phyloP scores from a whole-genome alignment of 1,139 yeast genomes.

The Yamadazyma kanchanaburiensis region DNA sequence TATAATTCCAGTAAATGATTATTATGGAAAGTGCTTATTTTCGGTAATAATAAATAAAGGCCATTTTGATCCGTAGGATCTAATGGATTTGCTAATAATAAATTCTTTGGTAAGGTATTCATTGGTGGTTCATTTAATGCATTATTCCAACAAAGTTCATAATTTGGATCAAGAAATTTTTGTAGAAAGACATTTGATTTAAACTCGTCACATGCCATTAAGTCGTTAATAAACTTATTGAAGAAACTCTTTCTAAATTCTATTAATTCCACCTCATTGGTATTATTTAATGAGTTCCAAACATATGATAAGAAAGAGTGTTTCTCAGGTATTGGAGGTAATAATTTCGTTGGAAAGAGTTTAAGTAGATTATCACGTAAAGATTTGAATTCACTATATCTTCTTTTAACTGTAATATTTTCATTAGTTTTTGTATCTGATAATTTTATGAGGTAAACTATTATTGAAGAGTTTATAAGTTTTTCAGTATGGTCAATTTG shows the following conservation, averaged over 20 bases:
- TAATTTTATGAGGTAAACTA: slow-evolving; percentile 37
- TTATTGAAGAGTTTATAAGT: slow-evolving; percentile 35
- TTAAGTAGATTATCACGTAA: slow-evolving; percentile 42
- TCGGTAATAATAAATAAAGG: slow-evolving; percentile 39
- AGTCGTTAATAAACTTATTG: slow-evolving; percentile 33
- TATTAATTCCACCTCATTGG: slow-evolving; percentile 35
- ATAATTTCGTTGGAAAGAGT: slow-evolving; percentile 47
- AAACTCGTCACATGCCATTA: slow-evolving; percentile 22
- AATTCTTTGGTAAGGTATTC: slow-evolving; percentile 35
- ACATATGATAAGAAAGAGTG: slow-evolving; percentile 47
- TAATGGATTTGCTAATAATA: slow-evolving; percentile 43
- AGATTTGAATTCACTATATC: slow-evolving; percentile 56
- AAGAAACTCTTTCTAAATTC: slow-evolving; percentile 43
- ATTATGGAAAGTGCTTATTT: slow-evolving; percentile 31
- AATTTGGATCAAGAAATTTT: slow-evolving; percentile 48
- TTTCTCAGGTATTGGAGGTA: slow-evolving; percentile 60
- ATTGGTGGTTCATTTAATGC: slow-evolving; percentile 48
- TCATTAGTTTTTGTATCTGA: slow-evolving; percentile 5
- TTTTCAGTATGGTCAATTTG: slow-evolving; percentile 36
- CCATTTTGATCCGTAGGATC: slow-evolving; percentile 47
- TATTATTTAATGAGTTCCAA: slow-evolving; percentile 36
- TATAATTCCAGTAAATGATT: slow-evolving; percentile 20
- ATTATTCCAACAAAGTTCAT: slow-evolving; percentile 46
- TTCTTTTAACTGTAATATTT: slow-evolving; percentile 35
- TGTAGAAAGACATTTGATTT: slow-evolving; percentile 30